Evolutionary conservation across 768 basidiomycete genomes (phyloP), one percentile per base, ranked within the genome.

Genomic region (Coprinopsis strossmayeri): DNA sequence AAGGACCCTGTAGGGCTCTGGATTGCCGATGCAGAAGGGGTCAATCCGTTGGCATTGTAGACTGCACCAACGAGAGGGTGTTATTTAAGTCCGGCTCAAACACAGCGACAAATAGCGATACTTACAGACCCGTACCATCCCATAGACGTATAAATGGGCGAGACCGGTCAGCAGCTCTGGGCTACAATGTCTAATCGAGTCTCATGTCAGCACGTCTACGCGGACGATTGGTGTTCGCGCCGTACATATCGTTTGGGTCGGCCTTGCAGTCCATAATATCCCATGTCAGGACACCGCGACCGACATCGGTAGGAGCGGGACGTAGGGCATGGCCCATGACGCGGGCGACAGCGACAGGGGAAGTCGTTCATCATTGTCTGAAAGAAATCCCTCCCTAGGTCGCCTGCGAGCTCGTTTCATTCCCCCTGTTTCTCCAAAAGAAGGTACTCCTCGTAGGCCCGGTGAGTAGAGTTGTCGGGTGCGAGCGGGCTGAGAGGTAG

Each of bases 91-190:
- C 2, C n/a, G 15, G 5, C 18, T 15, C n/a, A 17, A 37, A 15
- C 5, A 24, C 18, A 12, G 45, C 7, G 5, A 24, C 28, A 27
- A 34, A 35, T 3, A n/a, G n/a, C n/a, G 30, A 25, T 5, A 37
- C 46, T 11, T 30, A 52, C 50, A 52, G n/a, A 47, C 28, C 15
- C 45, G 45, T 18, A 52, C 43, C n/a, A 47, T 10, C 26, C 45
- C 37, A 35, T 46, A 47, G 9, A 52, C 45, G 34, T 47, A 52
- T 28, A 52, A 18, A 40, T 52, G 37, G 10, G 45, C 50, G 15
- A 52, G 46, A 5, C 45, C 28, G 20, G 45, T 45, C 38, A 52
- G 30, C 38, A 52, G 27, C 39, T 52, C 50, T 11, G n/a, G 17
- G 24, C 28, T 30, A 34, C 45, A 34, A n/a, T 34, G 32, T n/a